Percentiles rank a stretch among this genome's conserved stretches.
These are phyloP conservation scores for Barnettozyma siamensis DNA, from an alignment of 805 yeast genomes.

Conservation along the genomic window DNA sequence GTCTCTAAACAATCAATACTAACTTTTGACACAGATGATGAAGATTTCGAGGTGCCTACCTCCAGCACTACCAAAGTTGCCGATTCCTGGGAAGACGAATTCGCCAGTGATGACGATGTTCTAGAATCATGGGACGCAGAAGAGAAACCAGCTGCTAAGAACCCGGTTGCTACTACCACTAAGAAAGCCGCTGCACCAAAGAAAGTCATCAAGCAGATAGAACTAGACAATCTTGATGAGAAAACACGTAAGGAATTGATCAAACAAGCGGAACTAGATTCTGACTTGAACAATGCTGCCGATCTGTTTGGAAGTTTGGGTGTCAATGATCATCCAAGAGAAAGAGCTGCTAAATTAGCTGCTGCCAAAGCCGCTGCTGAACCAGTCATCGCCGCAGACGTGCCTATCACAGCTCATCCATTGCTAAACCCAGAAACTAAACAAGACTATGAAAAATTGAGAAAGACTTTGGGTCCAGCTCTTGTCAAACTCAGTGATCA, in stretches of 20 bases:
- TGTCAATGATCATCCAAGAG: slow-evolving; percentile 44
- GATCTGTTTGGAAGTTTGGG: slow-evolving; percentile 76
- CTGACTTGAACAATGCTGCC: slow-evolving; percentile 91
- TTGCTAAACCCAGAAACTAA: slow-evolving; percentile 77
- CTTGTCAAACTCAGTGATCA: slow-evolving; percentile 55
- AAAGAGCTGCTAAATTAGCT: slow-evolving; percentile 31
- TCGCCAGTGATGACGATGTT: slow-evolving; percentile 64
- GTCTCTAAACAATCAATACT: neutral
- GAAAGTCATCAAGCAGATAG: slow-evolving; percentile 26
- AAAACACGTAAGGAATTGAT: slow-evolving; percentile 68
- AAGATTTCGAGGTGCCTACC: slow-evolving; percentile 73
- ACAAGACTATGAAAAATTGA: slow-evolving; percentile 70
- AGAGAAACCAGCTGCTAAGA: slow-evolving; percentile 43
- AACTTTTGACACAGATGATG: slow-evolving; percentile 56
- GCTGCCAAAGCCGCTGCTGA: slow-evolving; percentile 28
- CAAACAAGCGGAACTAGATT: slow-evolving; percentile 71
- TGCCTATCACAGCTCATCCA: slow-evolving; percentile 73
- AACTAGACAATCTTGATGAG: slow-evolving; percentile 66
- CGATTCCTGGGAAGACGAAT: slow-evolving; percentile 78
- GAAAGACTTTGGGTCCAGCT: slow-evolving; percentile 63
- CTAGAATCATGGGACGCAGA: slow-evolving; percentile 90
- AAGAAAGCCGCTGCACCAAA: slow-evolving; percentile 28
- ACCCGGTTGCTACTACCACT: slow-evolving; percentile 19
- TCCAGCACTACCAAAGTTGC: slow-evolving; percentile 45
- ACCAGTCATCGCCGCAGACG: slow-evolving; percentile 41